Evolutionary conservation across 441 rosid genomes (phyloP).

Genomic region (Jatropha podagrica): DNA sequence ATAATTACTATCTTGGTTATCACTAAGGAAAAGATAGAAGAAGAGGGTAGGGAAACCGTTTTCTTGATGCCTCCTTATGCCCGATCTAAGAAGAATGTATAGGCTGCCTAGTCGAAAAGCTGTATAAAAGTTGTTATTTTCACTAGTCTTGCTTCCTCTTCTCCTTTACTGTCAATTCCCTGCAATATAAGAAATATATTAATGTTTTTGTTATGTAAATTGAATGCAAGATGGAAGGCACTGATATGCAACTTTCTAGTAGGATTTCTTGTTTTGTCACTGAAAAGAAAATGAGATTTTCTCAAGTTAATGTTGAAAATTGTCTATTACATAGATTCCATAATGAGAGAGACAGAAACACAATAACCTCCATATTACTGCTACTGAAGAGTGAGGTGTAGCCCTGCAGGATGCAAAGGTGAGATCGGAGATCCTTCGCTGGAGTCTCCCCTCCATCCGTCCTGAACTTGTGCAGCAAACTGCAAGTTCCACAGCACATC

Average conservation of each 20-base stretch:
- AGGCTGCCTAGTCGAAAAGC: background rate
- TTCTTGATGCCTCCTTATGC: background rate
- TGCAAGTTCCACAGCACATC: constrained; percentile 97
- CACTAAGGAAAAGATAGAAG: background rate
- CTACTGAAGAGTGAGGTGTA: constrained; percentile 29
- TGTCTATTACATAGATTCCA: background rate
- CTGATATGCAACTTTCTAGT: background rate
- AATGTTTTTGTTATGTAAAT: background rate
- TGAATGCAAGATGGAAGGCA: background rate
- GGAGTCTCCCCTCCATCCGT: constrained; percentile 57
- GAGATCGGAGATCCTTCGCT: constrained; percentile 69
- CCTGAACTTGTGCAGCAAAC: constrained; percentile 91
- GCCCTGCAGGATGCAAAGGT: constrained; percentile 27
- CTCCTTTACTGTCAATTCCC: constrained; percentile 17
- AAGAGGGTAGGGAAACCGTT: background rate
- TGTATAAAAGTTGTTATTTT: background rate
- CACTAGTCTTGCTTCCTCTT: background rate
- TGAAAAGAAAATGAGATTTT: background rate
- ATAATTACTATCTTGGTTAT: background rate
- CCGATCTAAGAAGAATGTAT: background rate
- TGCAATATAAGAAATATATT: constrained; percentile 11
- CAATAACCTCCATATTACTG: constrained; percentile 25
- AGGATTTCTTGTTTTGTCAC: background rate
- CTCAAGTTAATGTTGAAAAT: background rate
- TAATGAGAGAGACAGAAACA: background rate